Base-by-base conservation (phyloP, 768 basidiomycete species). In the Calvatia gigantea region DNA sequence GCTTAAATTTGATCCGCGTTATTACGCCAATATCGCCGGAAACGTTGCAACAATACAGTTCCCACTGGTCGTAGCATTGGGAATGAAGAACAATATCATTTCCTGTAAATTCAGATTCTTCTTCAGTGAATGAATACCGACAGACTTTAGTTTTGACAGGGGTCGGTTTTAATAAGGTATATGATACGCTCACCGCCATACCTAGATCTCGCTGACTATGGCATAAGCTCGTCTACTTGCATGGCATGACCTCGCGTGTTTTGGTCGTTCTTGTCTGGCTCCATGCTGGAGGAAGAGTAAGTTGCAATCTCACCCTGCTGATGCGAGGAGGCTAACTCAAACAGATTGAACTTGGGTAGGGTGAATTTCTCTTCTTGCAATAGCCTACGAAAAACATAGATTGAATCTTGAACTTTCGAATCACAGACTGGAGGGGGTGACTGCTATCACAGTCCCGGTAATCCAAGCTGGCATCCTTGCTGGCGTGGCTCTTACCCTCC, bases 61-160 rank as follows among this genome's bases (percentile, higher is more conserved):
- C 0, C 79, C 83, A 1, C 69, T 87, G 17, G 70, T 86, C 62
- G 73, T 77, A 14, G 83, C 76, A 2, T 74, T 87, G 23, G 83
- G 82, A 1, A 81, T 79, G 58, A 81, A 81, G 27, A 86, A 87
- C 65, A 86, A 86, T 54, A 63, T 83, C 14, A 63, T 75, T 31
- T 69, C 70, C 2, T 68, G 73, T 73, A 23, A 50, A n/a, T 60
- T 12, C 2, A 19, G 23, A 6, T 47, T 32, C 6, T 7, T 41
- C 2, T 11, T 11, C 19, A 21, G n/a, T n/a, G n/a, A 6, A 19
- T 19, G 2, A 19, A 9, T 2, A 9, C 19, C 23, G 39, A 42
- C n/a, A n/a, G n/a, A n/a, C n/a, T n/a, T n/a, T n/a, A n/a, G n/a
- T n/a, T n/a, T n/a, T n/a, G n/a, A n/a, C n/a, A n/a, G n/a, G n/a